A percentile compares a stretch with the other conserved stretches of the same genome.
Conservation (phyloP, 345 rosid genomes). For the Hibiscus tridactylites region DNA sequence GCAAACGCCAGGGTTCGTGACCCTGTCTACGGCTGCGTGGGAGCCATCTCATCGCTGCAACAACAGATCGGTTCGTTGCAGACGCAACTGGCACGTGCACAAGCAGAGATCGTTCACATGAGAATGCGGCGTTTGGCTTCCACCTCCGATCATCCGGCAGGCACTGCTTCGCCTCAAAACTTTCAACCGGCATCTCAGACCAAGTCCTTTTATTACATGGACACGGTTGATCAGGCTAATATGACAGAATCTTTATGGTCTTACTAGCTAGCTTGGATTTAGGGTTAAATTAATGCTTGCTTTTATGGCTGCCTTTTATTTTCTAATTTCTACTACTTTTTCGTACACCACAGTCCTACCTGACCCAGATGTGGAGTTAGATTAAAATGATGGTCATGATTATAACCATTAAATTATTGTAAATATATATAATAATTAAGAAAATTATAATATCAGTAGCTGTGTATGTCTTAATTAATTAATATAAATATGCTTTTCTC, state of each 20-base stretch:
- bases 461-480: background rate
- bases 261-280: conserved; percentile 11
- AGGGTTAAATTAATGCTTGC: background rate
- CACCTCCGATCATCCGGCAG: conserved; percentile 4
- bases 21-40: conserved; percentile 86
- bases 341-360: background rate
- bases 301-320: background rate
- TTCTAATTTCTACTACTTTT: background rate
- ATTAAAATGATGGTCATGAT: conserved; percentile 3
- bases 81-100: conserved; percentile 68
- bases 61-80: conserved; percentile 67
- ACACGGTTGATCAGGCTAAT: conserved; percentile 22
- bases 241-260: conserved; percentile 38
- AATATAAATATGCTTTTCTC: background rate
- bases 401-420: conserved; percentile 3
- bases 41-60: conserved; percentile 74
- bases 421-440: background rate
- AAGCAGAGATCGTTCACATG: conserved; percentile 69
- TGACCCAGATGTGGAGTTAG: background rate
- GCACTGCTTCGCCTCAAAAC: conserved; percentile 11
- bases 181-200: background rate
- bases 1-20: conserved; percentile 87
- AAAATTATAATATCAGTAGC: background rate
- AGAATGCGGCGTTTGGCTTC: conserved; percentile 24
- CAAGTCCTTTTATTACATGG: conserved; percentile 20